phyloP scores from a whole-genome alignment of 73 alveolate species.

The Uronychia binucleata region DNA sequence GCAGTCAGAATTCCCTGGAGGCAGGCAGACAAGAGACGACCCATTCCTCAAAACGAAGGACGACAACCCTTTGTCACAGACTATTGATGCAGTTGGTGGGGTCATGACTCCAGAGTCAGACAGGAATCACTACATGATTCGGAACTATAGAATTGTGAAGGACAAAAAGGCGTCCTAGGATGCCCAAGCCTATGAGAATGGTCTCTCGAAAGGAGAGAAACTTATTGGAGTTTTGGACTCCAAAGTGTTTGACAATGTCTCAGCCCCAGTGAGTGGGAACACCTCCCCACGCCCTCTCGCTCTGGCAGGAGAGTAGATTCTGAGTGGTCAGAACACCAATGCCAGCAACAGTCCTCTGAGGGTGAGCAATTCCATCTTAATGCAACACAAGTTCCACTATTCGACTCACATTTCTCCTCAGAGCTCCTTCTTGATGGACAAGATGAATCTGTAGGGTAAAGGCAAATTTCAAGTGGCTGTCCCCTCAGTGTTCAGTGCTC shows the following conservation, averaged over 20 bases:
- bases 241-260: slow-evolving; percentile 17
- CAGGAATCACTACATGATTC: background rate
- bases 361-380: slow-evolving; percentile 42
- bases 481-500: too few species aligned
- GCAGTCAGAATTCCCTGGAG: background rate
- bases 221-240: slow-evolving; percentile 36
- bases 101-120: background rate
- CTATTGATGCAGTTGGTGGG: too few species aligned
- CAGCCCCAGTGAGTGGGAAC: slow-evolving; percentile 20
- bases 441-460: background rate
- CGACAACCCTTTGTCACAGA: too few species aligned
- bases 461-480: too few species aligned
- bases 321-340: too few species aligned
- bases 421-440: slow-evolving; percentile 17
- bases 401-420: slow-evolving; percentile 53
- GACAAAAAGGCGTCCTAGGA: background rate
- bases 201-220: background rate
- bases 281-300: slow-evolving; percentile 9
- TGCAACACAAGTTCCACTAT: slow-evolving; percentile 35
- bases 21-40: too few species aligned
- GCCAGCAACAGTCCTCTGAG: too few species aligned
- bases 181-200: background rate
- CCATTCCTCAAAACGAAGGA: too few species aligned
- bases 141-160: background rate
- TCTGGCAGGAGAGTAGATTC: slow-evolving; percentile 1